Base-by-base conservation (phyloP, 805 yeast genomes). In the Starmerella sirachaensis region DNA sequence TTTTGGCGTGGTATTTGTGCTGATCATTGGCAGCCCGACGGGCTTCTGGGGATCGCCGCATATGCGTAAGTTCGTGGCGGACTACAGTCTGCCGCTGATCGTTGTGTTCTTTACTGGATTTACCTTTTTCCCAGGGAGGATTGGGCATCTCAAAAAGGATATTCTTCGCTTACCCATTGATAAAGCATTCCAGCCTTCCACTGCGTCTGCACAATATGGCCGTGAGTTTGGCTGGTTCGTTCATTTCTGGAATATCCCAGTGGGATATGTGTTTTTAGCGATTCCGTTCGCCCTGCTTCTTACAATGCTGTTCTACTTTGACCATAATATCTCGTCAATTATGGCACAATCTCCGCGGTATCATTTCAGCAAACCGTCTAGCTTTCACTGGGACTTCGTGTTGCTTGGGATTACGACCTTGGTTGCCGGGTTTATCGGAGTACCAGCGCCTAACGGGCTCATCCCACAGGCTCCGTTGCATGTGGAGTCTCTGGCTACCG, bases 381-480 rank as follows among this genome's bases (percentile, higher is more conserved):
- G 88, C 0, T 91, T 91, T 58, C 97, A 91, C 59, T 91, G 84
- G 75, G 98, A 88, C 59, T 80, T 86, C 52, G 69, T 79, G 28
- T 60, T 91, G 18, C 63, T 88, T 24, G 97, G 97, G 0, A 54
- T 83, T 6, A 78, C 86, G 5, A 91, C 97, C 0, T 93, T 94
- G 0, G 57, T 88, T 1, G 67, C 94, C 3, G 97, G 97, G 0
- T 58, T 88, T 1, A 53, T 88, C 9, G 98, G 97, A 0, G 67
- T 91, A 2, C 98, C 97, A 0, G 85, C 96, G 2, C 97, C 97
- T 0, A 91, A 91, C 59, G 98, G 98, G 0, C 64, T 88, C 22
- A 88, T 88, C 30, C 98, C 98, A 1, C 98, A 88, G 57, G 97
- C 98, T 0, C 97, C 97, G 2, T 55, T 91, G 24, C 98, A 88